Base-by-base conservation (phyloP, 2,329 filamentous ascomycete species). In the Colletotrichum eremochloae region DNA sequence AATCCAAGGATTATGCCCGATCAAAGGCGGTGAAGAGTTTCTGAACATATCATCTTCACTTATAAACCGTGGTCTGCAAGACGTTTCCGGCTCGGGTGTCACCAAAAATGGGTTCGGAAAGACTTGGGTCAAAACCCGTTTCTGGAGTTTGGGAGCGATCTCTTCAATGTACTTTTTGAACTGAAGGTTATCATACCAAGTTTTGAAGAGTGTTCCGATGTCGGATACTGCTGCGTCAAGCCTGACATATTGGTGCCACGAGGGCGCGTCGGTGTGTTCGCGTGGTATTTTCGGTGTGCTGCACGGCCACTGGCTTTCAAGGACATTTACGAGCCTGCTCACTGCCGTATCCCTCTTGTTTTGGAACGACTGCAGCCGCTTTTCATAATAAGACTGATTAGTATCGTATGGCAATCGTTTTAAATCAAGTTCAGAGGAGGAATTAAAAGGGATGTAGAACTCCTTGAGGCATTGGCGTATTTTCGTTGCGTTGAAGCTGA, bases 131-230 rank as follows among this genome's bases (percentile, higher is more conserved):
- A 24, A 24, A 24, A 24, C 24, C 24, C 24, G 24, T 24, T 24
- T 24, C 24, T 24, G 24, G 24, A 24, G 24, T 24, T 24, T 24
- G 24, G 24, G 24, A 24, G 24, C 1, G 31, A 62, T 63, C 12
- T 36, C 20, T 31, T 31, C 5, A 11, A 81, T 67, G 64, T 80
- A 80, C 4, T 67, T 5, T 24, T 64, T 36, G 42, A 81, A 75
- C 6, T 74, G 63, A 15, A 62, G 56, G 61, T 81, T 81, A 29
- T 78, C 67, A 57, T 73, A 77, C 77, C 79, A 80, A 3, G n/a
- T 67, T 12, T 31, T 9, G 50, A 68, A 64, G 1, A 44, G n/a
- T 6, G 14, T 2, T n/a, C 8, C 2, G 24, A 50, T 40, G 4
- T 2, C 3, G 5, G 33, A 36, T 2, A 36, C 8, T 18, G 15